phyloP scores from a whole-genome alignment of 805 yeast species.

The Kodamaea kaohsiungensis region DNA sequence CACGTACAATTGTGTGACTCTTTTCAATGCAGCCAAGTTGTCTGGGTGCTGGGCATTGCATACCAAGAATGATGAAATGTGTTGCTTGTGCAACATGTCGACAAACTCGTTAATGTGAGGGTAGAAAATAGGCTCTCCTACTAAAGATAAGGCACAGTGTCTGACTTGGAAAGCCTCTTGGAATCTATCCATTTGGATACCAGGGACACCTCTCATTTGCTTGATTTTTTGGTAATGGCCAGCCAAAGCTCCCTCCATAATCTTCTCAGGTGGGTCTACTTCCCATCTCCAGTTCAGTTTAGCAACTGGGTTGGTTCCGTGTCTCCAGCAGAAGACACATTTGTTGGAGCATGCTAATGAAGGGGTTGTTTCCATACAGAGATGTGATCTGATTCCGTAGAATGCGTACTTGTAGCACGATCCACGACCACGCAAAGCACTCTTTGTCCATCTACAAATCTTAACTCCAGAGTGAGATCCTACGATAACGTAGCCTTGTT shows the following conservation, averaged over 20 bases:
- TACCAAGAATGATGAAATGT: conserved; percentile 83
- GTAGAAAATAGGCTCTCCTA: conserved; percentile 93
- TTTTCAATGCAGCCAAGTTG: conserved; percentile 62
- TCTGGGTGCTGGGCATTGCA: conserved; percentile 97
- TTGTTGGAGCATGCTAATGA: conserved; percentile 91
- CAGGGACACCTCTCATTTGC: conserved; percentile 95
- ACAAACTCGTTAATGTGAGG: conserved; percentile 88
- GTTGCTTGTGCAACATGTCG: conserved; percentile 73
- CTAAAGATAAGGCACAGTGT: conserved; percentile 90
- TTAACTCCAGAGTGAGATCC: conserved; percentile 96
- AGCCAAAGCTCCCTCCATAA: conserved; percentile 78
- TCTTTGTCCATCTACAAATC: conserved; percentile 94
- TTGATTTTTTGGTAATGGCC: conserved; percentile 92
- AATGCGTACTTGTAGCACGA: conserved; percentile 92
- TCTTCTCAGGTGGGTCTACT: conserved; percentile 83
- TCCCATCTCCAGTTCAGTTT: conserved; percentile 94
- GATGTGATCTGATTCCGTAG: conserved; percentile 85
- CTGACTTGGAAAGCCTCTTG: conserved; percentile 86
- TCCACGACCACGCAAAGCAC: conserved; percentile 91
- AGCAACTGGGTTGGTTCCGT: conserved; percentile 95
- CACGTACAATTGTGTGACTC: conserved; percentile 88
- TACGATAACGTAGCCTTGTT: conserved; percentile 90
- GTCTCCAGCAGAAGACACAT: conserved; percentile 97
- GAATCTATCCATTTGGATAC: conserved; percentile 85
- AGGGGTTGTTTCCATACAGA: conserved; percentile 96